A percentile compares a stretch with the other conserved stretches of the same genome.
Conservation (phyloP, 805 yeast genomes). For the Cyberlindnera euphorbiiphila region DNA sequence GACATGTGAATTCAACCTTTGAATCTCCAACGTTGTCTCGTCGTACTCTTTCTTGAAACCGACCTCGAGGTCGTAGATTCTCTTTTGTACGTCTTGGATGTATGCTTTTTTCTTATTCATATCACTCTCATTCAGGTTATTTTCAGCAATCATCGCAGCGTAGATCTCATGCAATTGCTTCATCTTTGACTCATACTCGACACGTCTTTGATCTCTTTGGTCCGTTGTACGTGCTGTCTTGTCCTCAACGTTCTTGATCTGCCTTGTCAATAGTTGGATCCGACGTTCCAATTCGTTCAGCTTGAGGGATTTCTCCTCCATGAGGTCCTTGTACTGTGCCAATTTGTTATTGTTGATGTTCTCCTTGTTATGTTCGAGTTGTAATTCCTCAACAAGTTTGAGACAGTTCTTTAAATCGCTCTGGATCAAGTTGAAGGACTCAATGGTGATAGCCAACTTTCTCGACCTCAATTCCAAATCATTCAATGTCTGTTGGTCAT, state of each 20-base stretch:
- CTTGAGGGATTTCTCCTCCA: constrained; percentile 21
- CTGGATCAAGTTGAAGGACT: constrained; percentile 44
- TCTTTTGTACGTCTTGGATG: constrained; percentile 36
- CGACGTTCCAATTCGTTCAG: constrained; percentile 33
- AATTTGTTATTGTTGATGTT: constrained; percentile 14
- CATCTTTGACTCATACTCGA: constrained; percentile 34
- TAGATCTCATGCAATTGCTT: constrained; percentile 34
- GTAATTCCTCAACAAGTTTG: constrained; percentile 23
- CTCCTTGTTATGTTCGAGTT: constrained; percentile 19
- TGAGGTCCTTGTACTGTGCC: constrained; percentile 17
- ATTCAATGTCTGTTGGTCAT: constrained; percentile 36
- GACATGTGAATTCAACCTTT: constrained; percentile 26
- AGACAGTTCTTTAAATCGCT: constrained; percentile 21
- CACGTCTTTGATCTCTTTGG: constrained; percentile 35
- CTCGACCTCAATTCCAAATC: constrained; percentile 45
- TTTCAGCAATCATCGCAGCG: constrained; percentile 34
- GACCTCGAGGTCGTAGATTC: constrained; percentile 30
- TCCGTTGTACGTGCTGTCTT: constrained; percentile 35
- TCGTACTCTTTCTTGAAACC: constrained; percentile 39
- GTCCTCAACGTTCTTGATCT: constrained; percentile 38
- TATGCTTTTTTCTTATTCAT: constrained; percentile 33
- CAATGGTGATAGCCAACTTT: constrained; percentile 50
- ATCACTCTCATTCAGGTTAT: constrained; percentile 36
- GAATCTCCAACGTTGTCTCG: constrained; percentile 32
- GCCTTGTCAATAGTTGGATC: constrained; percentile 36